These are phyloP conservation scores for Dillenia suffruticosa DNA, from an alignment of 164 flowering plant species.

Conservation along the genomic window DNA sequence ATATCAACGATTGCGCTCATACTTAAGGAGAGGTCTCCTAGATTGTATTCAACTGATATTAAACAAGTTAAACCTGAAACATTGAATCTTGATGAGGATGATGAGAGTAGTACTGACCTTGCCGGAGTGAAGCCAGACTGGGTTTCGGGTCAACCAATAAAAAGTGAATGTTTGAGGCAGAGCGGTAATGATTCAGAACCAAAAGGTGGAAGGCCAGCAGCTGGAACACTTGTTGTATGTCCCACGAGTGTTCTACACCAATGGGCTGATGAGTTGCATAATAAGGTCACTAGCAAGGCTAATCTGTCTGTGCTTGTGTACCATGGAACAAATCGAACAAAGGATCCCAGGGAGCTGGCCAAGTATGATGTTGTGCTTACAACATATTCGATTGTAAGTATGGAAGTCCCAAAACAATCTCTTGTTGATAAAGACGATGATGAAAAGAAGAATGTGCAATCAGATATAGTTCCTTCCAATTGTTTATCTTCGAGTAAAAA, in stretches of 20 bases:
- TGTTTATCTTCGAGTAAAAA: conserved; percentile 40
- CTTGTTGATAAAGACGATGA: conserved; percentile 60
- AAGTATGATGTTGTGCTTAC: conserved; percentile 92
- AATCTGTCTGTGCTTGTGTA: conserved; percentile 74
- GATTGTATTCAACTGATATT: conserved; percentile 11
- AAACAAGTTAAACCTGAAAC: conserved; percentile 39
- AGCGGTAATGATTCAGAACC: conserved; percentile 15
- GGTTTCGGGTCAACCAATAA: conserved; percentile 11
- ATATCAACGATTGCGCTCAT: conserved; percentile 89
- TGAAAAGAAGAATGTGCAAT: conserved; percentile 28
- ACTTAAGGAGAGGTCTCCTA: conserved; percentile 72
- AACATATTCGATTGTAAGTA: conserved; percentile 91
- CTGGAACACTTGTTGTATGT: conserved; percentile 90
- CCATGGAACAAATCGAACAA: conserved; percentile 81
- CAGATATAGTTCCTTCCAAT: conserved; percentile 10
- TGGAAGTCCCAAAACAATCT: conserved; percentile 91
- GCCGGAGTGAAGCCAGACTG: conserved; percentile 19
- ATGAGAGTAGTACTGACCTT: conserved; percentile 25
- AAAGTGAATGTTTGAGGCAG: conserved; percentile 8
- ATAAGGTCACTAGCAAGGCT: conserved; percentile 69
- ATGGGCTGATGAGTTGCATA: conserved; percentile 84
- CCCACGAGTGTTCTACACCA: conserved; percentile 96
- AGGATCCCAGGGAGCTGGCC: conserved; percentile 72
- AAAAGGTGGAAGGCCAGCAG: conserved; percentile 73
- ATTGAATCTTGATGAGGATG: conserved; percentile 73